Base-by-base conservation (phyloP, 495 filamentous ascomycete species). In the Tuber melanosporum region DNA sequence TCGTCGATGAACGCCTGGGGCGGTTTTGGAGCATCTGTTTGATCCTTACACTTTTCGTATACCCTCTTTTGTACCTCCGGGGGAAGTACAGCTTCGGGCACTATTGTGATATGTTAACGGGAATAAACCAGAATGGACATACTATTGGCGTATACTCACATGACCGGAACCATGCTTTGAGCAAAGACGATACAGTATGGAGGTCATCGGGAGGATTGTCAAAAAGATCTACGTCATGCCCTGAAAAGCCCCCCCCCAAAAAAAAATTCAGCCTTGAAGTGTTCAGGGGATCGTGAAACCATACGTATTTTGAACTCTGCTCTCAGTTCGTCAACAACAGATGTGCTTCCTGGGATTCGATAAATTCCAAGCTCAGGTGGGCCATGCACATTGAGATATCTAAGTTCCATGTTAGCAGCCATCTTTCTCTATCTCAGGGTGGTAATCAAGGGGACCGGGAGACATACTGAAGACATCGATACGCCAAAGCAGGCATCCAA, bases 401-500 rank as follows among this genome's bases (percentile, higher is more conserved):
- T 83, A 66, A 49, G n/a, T 32, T 36, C 42, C 45, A 46, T 43
- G 39, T 72, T 47, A 75, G 73, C 66, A 80, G 71, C 36, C 71
- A 49, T 19, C 45, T 77, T 71, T 46, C 72, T 74, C 41, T 39
- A 62, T 43, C 17, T 46, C 45, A 76, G 9, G 32, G 69, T 46
- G n/a, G 49, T 69, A 73, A 47, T 44, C 71, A 20, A 47, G 71
- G 32, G 15, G 36, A 66, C 47, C 36, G 46, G 70, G 73, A 71
- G 72, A 81, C 82, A 57, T 80, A 83, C 82, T 83, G 82, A 72
- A 83, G 71, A 74, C 82, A 83, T 57, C 82, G 73, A 75, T 84
- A 83, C 47, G 82, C 82, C 70, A 83, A 72, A 71, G 82, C 82
- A 17, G 82, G 82, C 71, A 83, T 83, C 82, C 82, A 83, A 76